These are phyloP conservation scores for Calonectria fujianensis DNA, from an alignment of 2,329 filamentous ascomycete species.

Conservation along the genomic window DNA sequence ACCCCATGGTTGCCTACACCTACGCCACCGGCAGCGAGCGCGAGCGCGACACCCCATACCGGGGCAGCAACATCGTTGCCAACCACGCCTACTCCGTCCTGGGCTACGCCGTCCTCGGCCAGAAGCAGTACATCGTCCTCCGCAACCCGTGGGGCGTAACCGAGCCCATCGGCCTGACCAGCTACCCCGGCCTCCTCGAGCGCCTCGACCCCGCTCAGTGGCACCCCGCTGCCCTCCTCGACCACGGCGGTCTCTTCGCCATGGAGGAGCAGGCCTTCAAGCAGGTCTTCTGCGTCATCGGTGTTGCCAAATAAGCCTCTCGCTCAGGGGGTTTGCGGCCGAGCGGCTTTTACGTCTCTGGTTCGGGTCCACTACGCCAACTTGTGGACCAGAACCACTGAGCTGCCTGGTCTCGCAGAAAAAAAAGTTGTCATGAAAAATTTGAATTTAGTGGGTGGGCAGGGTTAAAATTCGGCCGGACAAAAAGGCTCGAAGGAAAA, in stretches of 20 bases:
- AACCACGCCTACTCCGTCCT: constrained; percentile 68
- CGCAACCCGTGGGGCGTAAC: constrained; percentile 67
- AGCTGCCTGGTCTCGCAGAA: background rate
- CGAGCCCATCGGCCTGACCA: constrained; percentile 63
- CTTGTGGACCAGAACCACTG: background rate
- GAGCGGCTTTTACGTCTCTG: background rate
- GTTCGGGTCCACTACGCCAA: background rate
- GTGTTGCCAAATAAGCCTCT: constrained; percentile 57
- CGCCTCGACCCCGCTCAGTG: constrained; percentile 61
- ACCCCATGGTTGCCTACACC: constrained; percentile 65
- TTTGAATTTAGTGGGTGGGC: constrained; percentile 6
- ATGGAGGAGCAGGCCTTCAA: constrained; percentile 61
- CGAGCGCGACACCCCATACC: constrained; percentile 52
- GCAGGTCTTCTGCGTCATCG: constrained; percentile 59
- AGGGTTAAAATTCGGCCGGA: background rate
- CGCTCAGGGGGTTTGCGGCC: too few relatives aligned
- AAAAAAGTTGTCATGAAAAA: background rate
- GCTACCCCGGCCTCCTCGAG: constrained; percentile 63
- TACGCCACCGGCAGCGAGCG: constrained; percentile 60
- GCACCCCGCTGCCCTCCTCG: constrained; percentile 61
- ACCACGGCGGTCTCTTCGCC: constrained; percentile 61
- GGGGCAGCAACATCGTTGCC: constrained; percentile 65
- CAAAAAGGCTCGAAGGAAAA: background rate
- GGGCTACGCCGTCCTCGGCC: constrained; percentile 60
- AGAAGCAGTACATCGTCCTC: constrained; percentile 64